phyloP scores from a whole-genome alignment of 2,329 filamentous ascomycete species.

The Alternaria solani region DNA sequence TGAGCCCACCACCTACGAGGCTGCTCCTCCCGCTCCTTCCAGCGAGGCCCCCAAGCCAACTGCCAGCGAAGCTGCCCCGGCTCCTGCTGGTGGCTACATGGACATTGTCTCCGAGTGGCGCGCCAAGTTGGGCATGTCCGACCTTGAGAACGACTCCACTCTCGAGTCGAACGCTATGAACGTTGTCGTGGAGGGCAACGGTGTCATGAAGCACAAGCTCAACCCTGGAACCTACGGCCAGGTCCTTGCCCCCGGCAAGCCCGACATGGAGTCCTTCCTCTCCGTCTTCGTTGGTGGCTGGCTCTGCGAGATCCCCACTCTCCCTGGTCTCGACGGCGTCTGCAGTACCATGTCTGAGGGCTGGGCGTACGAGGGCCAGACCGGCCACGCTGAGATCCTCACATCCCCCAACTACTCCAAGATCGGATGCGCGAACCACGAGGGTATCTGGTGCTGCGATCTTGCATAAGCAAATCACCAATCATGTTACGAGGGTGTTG shows the following conservation, averaged over 20 bases:
- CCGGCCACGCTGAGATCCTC: constrained; percentile 46
- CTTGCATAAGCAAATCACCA: constrained; percentile 31
- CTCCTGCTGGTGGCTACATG: constrained; percentile 35
- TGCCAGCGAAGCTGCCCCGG: constrained; percentile 14
- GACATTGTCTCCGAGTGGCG: constrained; percentile 40
- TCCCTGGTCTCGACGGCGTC: constrained; percentile 36
- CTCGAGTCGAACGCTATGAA: constrained; percentile 41
- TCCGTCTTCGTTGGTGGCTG: constrained; percentile 46
- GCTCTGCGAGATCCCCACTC: constrained; percentile 45
- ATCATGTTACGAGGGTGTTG: neutral
- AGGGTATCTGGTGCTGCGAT: constrained; percentile 46
- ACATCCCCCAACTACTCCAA: constrained; percentile 34
- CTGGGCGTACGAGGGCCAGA: constrained; percentile 42
- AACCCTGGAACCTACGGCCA: constrained; percentile 40
- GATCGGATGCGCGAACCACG: constrained; percentile 37
- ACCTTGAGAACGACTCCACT: constrained; percentile 25
- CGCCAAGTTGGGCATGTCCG: constrained; percentile 35
- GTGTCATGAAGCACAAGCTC: constrained; percentile 45
- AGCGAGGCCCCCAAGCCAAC: constrained; percentile 16
- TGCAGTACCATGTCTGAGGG: constrained; percentile 36
- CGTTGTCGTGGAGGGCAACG: constrained; percentile 33
- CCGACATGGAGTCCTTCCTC: constrained; percentile 31
- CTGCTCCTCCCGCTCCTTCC: constrained; percentile 11
- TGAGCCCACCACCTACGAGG: constrained; percentile 7
- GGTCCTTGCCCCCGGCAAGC: constrained; percentile 39